These are phyloP conservation scores for Fusarium chuoi DNA, from an alignment of 2,329 filamentous ascomycete species.

Conservation along the genomic window DNA sequence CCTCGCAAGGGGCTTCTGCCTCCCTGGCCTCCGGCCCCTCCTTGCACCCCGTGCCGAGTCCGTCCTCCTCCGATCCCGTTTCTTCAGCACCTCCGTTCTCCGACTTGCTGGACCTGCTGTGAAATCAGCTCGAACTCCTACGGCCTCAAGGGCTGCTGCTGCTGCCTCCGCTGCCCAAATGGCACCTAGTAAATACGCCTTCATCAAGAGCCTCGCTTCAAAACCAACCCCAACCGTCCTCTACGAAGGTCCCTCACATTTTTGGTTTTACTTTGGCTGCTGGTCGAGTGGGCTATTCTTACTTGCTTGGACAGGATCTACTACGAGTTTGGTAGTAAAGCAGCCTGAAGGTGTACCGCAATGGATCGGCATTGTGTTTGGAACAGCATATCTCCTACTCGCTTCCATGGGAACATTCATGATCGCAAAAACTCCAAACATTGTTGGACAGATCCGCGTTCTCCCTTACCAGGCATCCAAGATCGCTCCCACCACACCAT, in stretches of 20 bases:
- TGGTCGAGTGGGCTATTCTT: slow-evolving; percentile 63
- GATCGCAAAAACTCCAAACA: slow-evolving; percentile 64
- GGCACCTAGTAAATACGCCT: slow-evolving; percentile 53
- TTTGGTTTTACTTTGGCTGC: slow-evolving; percentile 69
- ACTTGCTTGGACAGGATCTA: slow-evolving; percentile 50
- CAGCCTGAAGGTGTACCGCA: slow-evolving; percentile 61
- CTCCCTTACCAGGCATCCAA: slow-evolving; percentile 53
- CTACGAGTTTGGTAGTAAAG: slow-evolving; percentile 46
- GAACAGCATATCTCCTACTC: slow-evolving; percentile 68
- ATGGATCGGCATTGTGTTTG: slow-evolving; percentile 69
- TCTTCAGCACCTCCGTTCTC: slow-evolving; percentile 47
- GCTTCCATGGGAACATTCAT: slow-evolving; percentile 69
- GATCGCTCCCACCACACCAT: slow-evolving; percentile 23
- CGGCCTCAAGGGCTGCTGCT: slow-evolving; percentile 17
- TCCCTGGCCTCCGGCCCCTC: slow-evolving; percentile 42
- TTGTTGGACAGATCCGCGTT: slow-evolving; percentile 68
- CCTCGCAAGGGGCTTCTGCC: slow-evolving; percentile 46
- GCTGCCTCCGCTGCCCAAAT: slow-evolving; percentile 23
- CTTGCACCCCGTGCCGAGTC: slow-evolving; percentile 37
- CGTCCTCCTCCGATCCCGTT: slow-evolving; percentile 39
- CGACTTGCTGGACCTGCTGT: slow-evolving; percentile 28
- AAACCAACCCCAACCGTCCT: slow-evolving; percentile 67
- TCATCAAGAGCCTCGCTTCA: slow-evolving; percentile 65
- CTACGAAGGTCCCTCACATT: slow-evolving; percentile 73
- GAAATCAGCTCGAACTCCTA: slow-evolving; percentile 30